Evolutionary conservation across 1,284 basidiomycete genomes (phyloP).

Genomic region (Leucocoprinus gongylophorus): DNA sequence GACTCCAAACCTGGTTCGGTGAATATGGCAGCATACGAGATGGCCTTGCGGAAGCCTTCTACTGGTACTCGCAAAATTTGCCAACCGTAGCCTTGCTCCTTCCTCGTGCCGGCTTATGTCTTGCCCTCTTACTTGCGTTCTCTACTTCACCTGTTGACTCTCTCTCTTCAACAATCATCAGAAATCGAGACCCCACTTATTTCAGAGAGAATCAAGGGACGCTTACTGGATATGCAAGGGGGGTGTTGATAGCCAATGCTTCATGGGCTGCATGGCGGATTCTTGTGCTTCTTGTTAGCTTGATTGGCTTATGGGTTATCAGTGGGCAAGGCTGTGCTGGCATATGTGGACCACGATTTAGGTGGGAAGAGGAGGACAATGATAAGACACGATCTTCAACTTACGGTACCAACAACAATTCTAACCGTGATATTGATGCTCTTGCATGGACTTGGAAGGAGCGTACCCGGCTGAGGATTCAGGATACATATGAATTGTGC

Average conservation of each 20-base stretch:
- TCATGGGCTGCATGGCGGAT: constrained; percentile 68
- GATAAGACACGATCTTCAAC: constrained; percentile 24
- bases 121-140: constrained; percentile 66
- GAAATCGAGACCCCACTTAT: constrained; percentile 59
- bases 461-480: constrained; percentile 60
- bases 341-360: constrained; percentile 71
- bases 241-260: constrained; percentile 68
- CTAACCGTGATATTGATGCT: constrained; percentile 24
- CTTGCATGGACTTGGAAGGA: constrained; percentile 75
- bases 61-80: constrained; percentile 72
- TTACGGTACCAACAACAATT: constrained; percentile 14
- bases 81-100: constrained; percentile 70
- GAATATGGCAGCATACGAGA: constrained; percentile 50
- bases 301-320: constrained; percentile 70
- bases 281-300: constrained; percentile 56
- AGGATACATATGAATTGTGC: constrained; percentile 77
- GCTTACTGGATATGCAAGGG: constrained; percentile 65
- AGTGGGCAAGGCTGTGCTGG: constrained; percentile 70
- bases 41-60: constrained; percentile 71
- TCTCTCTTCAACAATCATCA: constrained; percentile 3
- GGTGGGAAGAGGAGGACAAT: constrained; percentile 75
- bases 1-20: constrained; percentile 50
- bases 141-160: constrained; percentile 31
- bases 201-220: constrained; percentile 58
- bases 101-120: constrained; percentile 68